A percentile compares a stretch with the other conserved stretches of the same genome.
These are phyloP conservation scores for Dissophora globulifera DNA, from an alignment of 192 early-diverging fungal genomes.

Conservation along the genomic window DNA sequence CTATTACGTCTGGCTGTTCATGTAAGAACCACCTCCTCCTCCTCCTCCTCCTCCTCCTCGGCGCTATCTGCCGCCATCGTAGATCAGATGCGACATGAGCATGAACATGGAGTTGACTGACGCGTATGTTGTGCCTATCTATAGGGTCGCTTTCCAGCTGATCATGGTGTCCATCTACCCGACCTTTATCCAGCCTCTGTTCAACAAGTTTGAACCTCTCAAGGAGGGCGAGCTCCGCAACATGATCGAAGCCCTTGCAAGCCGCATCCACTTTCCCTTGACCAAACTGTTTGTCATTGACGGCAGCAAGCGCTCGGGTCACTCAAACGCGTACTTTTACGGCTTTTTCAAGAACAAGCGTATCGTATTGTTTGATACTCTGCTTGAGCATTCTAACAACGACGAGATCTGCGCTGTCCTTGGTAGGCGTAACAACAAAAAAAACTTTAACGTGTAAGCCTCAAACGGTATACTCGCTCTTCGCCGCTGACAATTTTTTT, in stretches of 20 bases:
- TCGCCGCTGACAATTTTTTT: background rate
- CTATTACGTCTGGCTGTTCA: conserved; percentile 91
- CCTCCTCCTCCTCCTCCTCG: too few species aligned
- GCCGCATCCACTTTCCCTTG: conserved; percentile 87
- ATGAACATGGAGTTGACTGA: too few species aligned
- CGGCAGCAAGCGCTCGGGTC: conserved; percentile 88
- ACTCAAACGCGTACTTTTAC: conserved; percentile 97
- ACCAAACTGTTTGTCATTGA: conserved; percentile 97
- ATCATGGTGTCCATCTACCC: conserved; percentile 87
- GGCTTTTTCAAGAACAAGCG: conserved; percentile 97
- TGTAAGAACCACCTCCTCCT: too few species aligned
- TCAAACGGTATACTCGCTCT: too few species aligned
- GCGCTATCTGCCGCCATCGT: too few species aligned
- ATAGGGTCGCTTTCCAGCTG: conserved; percentile 74
- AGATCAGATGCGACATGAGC: too few species aligned
- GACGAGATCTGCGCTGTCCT: conserved; percentile 94
- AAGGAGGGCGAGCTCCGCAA: conserved; percentile 81
- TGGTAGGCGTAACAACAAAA: conserved; percentile 60
- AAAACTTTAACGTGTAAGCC: too few species aligned
- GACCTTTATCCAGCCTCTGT: conserved; percentile 96
- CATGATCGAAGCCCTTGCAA: conserved; percentile 85
- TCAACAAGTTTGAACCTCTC: conserved; percentile 94
- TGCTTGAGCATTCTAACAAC: conserved; percentile 82
- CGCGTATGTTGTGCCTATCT: background rate
- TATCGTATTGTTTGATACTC: conserved; percentile 94